These are phyloP conservation scores for Leptodermis oblonga DNA, from an alignment of 257 asterid genomes.

Conservation along the genomic window DNA sequence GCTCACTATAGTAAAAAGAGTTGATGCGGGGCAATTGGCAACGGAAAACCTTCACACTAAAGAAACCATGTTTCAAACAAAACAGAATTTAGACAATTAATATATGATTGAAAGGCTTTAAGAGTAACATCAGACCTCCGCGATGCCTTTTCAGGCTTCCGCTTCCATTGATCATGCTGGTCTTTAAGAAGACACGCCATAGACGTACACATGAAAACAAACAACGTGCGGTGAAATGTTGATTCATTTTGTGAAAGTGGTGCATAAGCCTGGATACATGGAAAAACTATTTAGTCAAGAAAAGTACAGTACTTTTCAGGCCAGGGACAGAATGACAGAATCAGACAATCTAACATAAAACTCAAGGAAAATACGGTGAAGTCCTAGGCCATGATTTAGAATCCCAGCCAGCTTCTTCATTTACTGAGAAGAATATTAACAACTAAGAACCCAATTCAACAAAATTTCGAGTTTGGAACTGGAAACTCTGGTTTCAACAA, in stretches of 20 bases:
- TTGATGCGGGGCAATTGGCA: conserved; percentile 73
- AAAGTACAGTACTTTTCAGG: not conserved
- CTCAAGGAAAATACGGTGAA: not conserved
- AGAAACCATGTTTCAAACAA: conserved; percentile 20
- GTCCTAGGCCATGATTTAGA: not conserved
- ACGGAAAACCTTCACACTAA: conserved; percentile 76
- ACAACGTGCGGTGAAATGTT: conserved; percentile 69
- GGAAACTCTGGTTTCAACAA: too few relatives aligned
- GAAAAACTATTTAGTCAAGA: not conserved
- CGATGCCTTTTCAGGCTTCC: conserved; percentile 43
- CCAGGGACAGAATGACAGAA: not conserved
- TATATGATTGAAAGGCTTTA: not conserved
- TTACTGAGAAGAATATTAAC: not conserved
- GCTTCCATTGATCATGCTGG: conserved; percentile 92
- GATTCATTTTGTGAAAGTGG: conserved; percentile 69
- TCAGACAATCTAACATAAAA: not conserved
- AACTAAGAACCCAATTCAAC: not conserved
- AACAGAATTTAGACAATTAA: conserved; percentile 11
- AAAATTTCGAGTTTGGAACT: not conserved
- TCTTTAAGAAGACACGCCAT: conserved; percentile 81
- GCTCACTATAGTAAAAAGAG: conserved; percentile 67
- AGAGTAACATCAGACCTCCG: conserved; percentile 47
- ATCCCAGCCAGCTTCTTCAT: not conserved
- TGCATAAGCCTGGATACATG: conserved; percentile 64
- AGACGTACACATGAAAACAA: conserved; percentile 79